phyloP scores from a whole-genome alignment of 306 rosid species.

The Quercus berberidifolia region DNA sequence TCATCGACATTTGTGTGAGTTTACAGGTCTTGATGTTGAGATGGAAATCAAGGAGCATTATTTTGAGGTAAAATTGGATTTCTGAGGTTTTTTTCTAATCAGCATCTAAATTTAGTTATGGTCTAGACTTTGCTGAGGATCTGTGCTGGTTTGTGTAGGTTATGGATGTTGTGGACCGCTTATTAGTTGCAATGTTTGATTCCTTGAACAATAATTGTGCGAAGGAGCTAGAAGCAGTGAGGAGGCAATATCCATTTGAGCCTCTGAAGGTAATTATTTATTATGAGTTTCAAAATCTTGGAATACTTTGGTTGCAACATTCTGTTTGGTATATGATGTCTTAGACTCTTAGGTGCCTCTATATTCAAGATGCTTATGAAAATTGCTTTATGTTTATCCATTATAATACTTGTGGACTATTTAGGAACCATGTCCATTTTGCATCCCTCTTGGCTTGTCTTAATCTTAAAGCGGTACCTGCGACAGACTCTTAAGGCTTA shows the following conservation, averaged over 20 bases:
- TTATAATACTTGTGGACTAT: no score
- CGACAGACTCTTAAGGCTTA: no score
- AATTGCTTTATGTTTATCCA: no score
- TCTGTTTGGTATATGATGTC: no score
- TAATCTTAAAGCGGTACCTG: no score
- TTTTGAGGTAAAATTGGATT: constrained; percentile 60
- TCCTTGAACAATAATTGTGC: constrained; percentile 55
- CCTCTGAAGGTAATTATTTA: no score
- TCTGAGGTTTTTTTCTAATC: not conserved
- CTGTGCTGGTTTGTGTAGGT: constrained; percentile 49
- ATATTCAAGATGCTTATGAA: no score
- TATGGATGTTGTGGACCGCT: constrained; percentile 66
- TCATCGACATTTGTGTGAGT: constrained; percentile 91
- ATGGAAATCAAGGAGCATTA: constrained; percentile 82
- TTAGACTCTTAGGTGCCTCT: no score
- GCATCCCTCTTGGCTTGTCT: no score
- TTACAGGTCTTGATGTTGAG: constrained; percentile 91
- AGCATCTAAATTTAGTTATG: constrained; percentile 12
- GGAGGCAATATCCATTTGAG: constrained; percentile 79
- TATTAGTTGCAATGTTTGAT: constrained; percentile 17
- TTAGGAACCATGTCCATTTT: no score
- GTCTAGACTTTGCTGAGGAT: constrained; percentile 9
- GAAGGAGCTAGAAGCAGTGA: constrained; percentile 75
- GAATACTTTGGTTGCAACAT: no score
- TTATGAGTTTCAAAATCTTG: no score